These are phyloP conservation scores for Verticillium zaregamsianum DNA, from an alignment of 2,329 filamentous ascomycete species.

Conservation along the genomic window DNA sequence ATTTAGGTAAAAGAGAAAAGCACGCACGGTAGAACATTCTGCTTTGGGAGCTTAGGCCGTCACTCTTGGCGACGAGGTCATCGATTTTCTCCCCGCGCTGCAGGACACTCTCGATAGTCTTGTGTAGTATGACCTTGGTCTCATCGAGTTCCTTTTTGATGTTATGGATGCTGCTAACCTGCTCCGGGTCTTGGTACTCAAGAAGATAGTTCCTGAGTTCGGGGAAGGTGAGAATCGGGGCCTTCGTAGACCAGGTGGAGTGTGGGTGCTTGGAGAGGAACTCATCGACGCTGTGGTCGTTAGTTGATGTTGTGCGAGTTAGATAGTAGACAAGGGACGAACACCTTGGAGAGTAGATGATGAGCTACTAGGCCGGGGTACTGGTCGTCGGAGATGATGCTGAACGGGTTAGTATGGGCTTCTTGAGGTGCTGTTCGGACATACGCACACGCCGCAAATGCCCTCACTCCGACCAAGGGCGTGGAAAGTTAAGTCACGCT, in stretches of 20 bases:
- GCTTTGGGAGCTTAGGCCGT: slow-evolving; percentile 83
- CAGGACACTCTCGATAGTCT: slow-evolving; percentile 86
- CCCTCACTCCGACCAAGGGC: slow-evolving; percentile 72
- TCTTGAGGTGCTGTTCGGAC: not conserved
- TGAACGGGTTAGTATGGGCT: not conserved
- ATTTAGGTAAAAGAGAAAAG: not conserved
- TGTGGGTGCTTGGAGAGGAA: slow-evolving; percentile 75
- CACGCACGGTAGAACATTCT: slow-evolving; percentile 92
- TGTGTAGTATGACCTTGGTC: slow-evolving; percentile 95
- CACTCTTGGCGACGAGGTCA: slow-evolving; percentile 87
- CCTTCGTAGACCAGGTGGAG: slow-evolving; percentile 58
- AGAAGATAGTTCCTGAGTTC: slow-evolving; percentile 71
- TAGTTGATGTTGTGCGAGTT: not conserved
- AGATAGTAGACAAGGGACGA: not conserved
- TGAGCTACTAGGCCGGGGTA: slow-evolving; percentile 79
- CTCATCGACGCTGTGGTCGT: slow-evolving; percentile 61
- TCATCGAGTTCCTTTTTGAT: slow-evolving; percentile 97
- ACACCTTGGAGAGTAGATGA: slow-evolving; percentile 71
- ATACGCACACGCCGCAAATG: slow-evolving; percentile 57
- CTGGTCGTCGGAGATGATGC: slow-evolving; percentile 69
- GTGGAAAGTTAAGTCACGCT: slow-evolving; percentile 77
- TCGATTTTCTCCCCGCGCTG: slow-evolving; percentile 97
- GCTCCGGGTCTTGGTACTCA: slow-evolving; percentile 78
- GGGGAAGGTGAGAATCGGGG: slow-evolving; percentile 57
- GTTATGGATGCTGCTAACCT: slow-evolving; percentile 90